Percentiles rank a stretch among this genome's conserved stretches.
Evolutionary conservation across 2,329 filamentous ascomycete genomes (phyloP).

Genomic region (Exserohilum turcica): DNA sequence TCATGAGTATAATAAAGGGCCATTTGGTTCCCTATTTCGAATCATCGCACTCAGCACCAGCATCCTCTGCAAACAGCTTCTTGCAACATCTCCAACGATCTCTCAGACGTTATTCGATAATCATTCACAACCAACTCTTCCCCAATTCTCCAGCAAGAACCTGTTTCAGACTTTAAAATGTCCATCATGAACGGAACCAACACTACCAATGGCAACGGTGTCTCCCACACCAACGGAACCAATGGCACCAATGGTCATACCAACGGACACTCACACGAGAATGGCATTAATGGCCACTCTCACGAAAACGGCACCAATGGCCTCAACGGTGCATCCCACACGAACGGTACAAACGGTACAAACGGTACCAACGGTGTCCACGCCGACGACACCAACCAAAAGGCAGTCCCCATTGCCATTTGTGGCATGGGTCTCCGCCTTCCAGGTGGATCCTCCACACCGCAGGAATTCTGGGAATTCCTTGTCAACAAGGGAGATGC

Average conservation of each 20-base stretch:
- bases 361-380: neutral
- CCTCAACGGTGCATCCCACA: neutral
- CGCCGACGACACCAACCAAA: neutral
- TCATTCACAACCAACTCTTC: neutral
- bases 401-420: slow-evolving; percentile 23
- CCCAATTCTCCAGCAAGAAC: neutral
- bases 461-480: slow-evolving; percentile 41
- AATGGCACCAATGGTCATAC: neutral
- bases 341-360: neutral
- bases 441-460: slow-evolving; percentile 17
- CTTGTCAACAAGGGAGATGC: slow-evolving; percentile 10
- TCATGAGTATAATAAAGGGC: neutral
- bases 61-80: neutral
- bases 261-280: neutral
- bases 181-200: neutral
- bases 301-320: neutral
- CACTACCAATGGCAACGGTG: neutral
- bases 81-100: too few relatives aligned
- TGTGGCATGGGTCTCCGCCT: slow-evolving; percentile 33
- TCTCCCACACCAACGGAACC: neutral
- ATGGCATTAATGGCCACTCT: neutral
- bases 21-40: neutral
- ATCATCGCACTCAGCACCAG: neutral
- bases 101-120: too few relatives aligned
- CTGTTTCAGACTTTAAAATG: neutral